Conservation (phyloP, 306 rosid species). For the Carpinus fangiana region DNA sequence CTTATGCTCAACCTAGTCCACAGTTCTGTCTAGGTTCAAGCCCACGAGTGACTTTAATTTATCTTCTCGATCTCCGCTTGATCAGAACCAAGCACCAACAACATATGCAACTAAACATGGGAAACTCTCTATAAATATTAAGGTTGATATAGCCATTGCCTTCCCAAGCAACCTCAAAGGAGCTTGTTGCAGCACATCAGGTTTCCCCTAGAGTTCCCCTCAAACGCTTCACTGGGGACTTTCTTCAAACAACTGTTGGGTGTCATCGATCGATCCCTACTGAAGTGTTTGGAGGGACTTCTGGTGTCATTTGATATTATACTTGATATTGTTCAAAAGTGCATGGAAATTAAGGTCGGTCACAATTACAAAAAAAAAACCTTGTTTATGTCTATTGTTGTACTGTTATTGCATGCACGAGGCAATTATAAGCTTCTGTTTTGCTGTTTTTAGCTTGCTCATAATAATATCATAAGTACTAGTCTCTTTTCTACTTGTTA, state of each 20-base stretch:
- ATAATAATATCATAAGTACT: too few species aligned
- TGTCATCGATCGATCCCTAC: not conserved
- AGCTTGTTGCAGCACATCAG: not conserved
- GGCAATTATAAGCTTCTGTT: not conserved
- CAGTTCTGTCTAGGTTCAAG: conserved; percentile 50
- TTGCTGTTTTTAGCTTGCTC: not conserved
- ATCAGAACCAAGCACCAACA: not conserved
- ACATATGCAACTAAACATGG: not conserved
- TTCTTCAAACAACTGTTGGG: not conserved
- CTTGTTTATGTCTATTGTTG: too few species aligned
- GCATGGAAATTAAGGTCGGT: too few species aligned
- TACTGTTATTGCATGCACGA: not conserved
- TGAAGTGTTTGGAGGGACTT: conserved; percentile 35
- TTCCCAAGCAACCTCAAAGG: not conserved
- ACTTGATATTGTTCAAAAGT: too few species aligned
- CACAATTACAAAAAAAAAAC: too few species aligned
- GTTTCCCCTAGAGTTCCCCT: conserved; percentile 27
- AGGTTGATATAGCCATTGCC: not conserved
- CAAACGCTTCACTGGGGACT: conserved; percentile 20
- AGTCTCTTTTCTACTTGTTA: not conserved
- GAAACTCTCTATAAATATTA: conserved; percentile 4
- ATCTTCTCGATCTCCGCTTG: not conserved
- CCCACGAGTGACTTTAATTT: not conserved
- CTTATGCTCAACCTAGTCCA: conserved; percentile 12
- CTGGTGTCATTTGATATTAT: conserved; percentile 24